phyloP scores from a whole-genome alignment of 768 basidiomycete genomes.

The Rhizopogon vinicolor region DNA sequence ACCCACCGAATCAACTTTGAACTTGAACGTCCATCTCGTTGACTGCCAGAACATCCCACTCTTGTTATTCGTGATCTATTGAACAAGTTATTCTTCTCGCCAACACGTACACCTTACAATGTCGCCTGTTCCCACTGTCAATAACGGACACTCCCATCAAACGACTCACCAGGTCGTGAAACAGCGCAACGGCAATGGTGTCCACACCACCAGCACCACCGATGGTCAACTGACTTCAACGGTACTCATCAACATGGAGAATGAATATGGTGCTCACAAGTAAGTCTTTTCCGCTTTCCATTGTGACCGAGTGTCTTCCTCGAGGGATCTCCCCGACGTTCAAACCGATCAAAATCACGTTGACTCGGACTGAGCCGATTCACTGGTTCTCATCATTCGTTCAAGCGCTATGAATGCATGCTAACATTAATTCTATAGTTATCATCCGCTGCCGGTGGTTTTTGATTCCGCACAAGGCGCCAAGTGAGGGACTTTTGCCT shows the following conservation, averaged over 20 bases:
- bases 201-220: background rate
- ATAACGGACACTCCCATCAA: constrained; percentile 14
- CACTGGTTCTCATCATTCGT: constrained; percentile 13
- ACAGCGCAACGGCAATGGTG: constrained; percentile 1
- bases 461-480: constrained; percentile 89
- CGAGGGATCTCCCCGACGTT: constrained; percentile 13
- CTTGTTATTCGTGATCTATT: background rate
- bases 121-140: constrained; percentile 18
- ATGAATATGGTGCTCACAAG: constrained; percentile 87
- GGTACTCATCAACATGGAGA: constrained; percentile 75
- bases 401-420: constrained; percentile 17
- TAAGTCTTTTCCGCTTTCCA: constrained; percentile 36
- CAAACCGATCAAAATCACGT: constrained; percentile 15
- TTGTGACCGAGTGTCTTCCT: constrained; percentile 12
- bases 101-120: constrained; percentile 9
- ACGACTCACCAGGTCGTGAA: constrained; percentile 11
- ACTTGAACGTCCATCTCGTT: too few species aligned
- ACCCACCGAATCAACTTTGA: too few species aligned
- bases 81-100: background rate
- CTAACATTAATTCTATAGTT: constrained; percentile 59
- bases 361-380: constrained; percentile 9
- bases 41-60: background rate
- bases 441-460: constrained; percentile 92
- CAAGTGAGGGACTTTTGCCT: constrained; percentile 60
- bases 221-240: constrained; percentile 45